These are phyloP conservation scores for Fusarium sp. DNA, from an alignment of 2,329 filamentous ascomycete species.

Conservation along the genomic window DNA sequence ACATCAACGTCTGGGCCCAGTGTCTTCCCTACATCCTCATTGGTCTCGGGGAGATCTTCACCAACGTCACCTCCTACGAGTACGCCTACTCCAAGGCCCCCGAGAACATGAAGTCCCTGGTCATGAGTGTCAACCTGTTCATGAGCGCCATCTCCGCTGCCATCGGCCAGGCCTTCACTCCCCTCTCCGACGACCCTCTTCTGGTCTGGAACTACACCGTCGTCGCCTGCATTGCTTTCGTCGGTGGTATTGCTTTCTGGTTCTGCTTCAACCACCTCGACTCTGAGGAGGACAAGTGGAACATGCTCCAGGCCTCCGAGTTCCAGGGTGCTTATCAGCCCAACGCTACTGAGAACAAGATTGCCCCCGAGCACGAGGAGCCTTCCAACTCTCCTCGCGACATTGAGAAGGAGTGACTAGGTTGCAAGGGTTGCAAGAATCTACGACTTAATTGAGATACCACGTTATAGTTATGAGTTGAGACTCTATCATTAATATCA, in stretches of 20 bases:
- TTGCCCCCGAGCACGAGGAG: constrained; percentile 32
- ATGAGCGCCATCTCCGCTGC: constrained; percentile 76
- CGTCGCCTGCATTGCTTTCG: constrained; percentile 69
- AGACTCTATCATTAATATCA: constrained; percentile 12
- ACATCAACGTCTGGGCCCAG: constrained; percentile 74
- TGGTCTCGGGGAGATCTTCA: constrained; percentile 64
- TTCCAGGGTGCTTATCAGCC: constrained; percentile 56
- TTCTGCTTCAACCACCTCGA: constrained; percentile 73
- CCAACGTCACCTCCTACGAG: constrained; percentile 72
- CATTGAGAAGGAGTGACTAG: constrained; percentile 34
- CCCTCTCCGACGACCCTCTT: constrained; percentile 71
- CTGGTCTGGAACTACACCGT: constrained; percentile 78
- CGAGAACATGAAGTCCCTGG: constrained; percentile 82
- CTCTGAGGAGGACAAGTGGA: constrained; percentile 73
- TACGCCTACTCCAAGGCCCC: constrained; percentile 83
- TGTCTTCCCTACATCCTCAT: constrained; percentile 63
- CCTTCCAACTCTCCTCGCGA: constrained; percentile 28
- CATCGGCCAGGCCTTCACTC: constrained; percentile 74
- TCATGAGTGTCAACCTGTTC: constrained; percentile 75
- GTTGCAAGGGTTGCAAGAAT: constrained; percentile 21
- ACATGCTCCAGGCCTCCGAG: constrained; percentile 65
- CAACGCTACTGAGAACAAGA: constrained; percentile 48
- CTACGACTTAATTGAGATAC: constrained; percentile 31
- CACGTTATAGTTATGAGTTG: constrained; percentile 19
- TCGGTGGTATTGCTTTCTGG: constrained; percentile 76